Conservation (phyloP, 306 rosid species). For the Astragalus membranaceus region DNA sequence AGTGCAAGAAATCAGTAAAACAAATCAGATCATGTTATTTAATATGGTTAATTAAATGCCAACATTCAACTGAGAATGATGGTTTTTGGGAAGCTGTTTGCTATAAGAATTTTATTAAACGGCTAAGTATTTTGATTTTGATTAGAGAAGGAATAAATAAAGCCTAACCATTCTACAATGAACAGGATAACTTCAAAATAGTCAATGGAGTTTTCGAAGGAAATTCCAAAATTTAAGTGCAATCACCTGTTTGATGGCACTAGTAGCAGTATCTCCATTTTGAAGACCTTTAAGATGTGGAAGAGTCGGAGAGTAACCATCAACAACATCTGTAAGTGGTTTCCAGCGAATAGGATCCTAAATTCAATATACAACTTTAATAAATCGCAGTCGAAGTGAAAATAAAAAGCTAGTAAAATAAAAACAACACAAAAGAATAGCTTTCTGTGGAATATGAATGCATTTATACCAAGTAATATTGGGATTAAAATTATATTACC, state of each 20-base stretch:
- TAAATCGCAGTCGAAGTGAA: not conserved
- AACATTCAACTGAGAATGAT: not conserved
- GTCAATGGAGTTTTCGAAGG: slow-evolving; percentile 4
- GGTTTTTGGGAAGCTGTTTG: not conserved
- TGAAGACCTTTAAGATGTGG: slow-evolving; percentile 99
- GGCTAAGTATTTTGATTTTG: slow-evolving; percentile 1
- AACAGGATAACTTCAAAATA: not conserved
- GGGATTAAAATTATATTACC: slow-evolving; percentile 40
- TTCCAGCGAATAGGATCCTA: slow-evolving; percentile 99
- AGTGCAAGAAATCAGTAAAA: slow-evolving; percentile 15
- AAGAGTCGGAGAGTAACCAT: slow-evolving; percentile 96
- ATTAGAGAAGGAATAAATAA: slow-evolving; percentile 6
- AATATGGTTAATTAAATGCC: not conserved
- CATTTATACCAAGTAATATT: not conserved
- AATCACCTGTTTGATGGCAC: slow-evolving; percentile 96
- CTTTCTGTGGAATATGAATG: not conserved
- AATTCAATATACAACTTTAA: slow-evolving; percentile 9
- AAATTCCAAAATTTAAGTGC: slow-evolving; percentile 19
- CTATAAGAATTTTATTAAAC: not conserved
- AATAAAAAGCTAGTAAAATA: not conserved
- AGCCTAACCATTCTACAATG: not conserved
- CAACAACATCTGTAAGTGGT: slow-evolving; percentile 91
- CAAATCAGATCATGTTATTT: slow-evolving; percentile 6
- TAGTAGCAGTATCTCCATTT: slow-evolving; percentile 98
- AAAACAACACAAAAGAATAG: not conserved